Conservation (phyloP, 768 basidiomycete species). For the Megacollybia marginata region DNA sequence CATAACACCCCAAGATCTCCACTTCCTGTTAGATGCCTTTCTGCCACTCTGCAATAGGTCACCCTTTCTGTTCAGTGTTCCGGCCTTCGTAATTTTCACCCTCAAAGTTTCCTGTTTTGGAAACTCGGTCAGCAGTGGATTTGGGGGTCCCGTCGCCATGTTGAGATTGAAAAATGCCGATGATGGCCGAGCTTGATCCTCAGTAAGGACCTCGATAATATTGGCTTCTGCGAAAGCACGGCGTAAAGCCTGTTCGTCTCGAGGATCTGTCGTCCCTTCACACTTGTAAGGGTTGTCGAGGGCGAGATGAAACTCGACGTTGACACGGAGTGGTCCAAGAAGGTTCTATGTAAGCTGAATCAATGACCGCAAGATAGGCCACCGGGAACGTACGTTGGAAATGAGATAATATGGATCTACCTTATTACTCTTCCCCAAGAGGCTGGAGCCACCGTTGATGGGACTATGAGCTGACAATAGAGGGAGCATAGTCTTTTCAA, state of each 20-base stretch:
- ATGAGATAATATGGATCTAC: conserved; percentile 93
- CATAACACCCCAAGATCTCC: conserved; percentile 80
- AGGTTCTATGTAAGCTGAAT: conserved; percentile 37
- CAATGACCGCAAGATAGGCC: neutral
- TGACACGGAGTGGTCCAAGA: conserved; percentile 60
- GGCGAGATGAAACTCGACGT: conserved; percentile 54
- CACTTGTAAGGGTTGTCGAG: conserved; percentile 58
- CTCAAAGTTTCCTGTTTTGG: conserved; percentile 43
- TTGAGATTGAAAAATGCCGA: conserved; percentile 33
- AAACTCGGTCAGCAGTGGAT: conserved; percentile 20
- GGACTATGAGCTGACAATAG: conserved; percentile 18
- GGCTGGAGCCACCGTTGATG: conserved; percentile 21
- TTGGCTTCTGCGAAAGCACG: conserved; percentile 54
- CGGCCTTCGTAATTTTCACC: conserved; percentile 76
- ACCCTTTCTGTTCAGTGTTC: conserved; percentile 75
- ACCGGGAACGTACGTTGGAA: conserved; percentile 45
- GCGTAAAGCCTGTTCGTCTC: conserved; percentile 63
- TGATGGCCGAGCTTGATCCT: conserved; percentile 29
- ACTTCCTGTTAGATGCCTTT: conserved; percentile 73
- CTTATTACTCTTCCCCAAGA: conserved; percentile 54
- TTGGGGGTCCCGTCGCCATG: conserved; percentile 27
- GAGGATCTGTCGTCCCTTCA: conserved; percentile 56
- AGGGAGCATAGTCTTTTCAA: conserved; percentile 29
- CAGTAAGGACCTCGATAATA: conserved; percentile 46
- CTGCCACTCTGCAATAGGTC: conserved; percentile 72